Base-by-base conservation (phyloP, 2,329 filamentous ascomycete genomes). In the Cladophialophora carrionii region DNA sequence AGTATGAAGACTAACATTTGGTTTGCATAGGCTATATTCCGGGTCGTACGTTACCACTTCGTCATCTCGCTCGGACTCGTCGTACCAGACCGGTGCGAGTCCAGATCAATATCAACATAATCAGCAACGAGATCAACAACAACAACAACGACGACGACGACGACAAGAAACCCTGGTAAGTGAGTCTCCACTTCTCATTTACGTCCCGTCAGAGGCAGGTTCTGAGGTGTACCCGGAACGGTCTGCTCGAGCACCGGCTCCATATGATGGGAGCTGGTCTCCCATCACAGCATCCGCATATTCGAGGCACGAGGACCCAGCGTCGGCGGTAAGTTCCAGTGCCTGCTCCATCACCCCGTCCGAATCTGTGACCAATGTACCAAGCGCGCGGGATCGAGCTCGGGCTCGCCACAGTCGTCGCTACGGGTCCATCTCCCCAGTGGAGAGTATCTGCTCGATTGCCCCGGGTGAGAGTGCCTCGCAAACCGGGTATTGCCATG, bases 381-480 rank as follows among this genome's bases (percentile, higher is more conserved):
- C 37, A 43, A 43, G 37, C 17, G 37, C 17, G 2, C 37, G 37
- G 17, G 37, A 43, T 8, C 37, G 37, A 9, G 10, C 48, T 5
- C 22, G 48, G 20, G 22, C 22, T 26, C 48, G 48, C 48, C 48
- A 52, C 17, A 2, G 48, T 52, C 26, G 8, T 14, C 41, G 10
- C 26, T 4, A 41, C 17, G 14, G 20, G 1, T 12, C 26, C 20
- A 4, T 10, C 3, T 58, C 56, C 22, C 26, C 56, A 6, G 14
- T 12, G 14, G 26, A 26, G 5, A 48, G 41, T 10, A 41, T 17
- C 43, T 60, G 57, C 34, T 60, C 57, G 5, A 60, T 53, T 17
- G 20, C 8, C 7, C 57, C 57, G 0, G 53, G 20, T 4, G 46
- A 60, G 17, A 52, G 29, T 14, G 31, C 10, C 22, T 52, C 48